A percentile compares a stretch with the other conserved stretches of the same genome.
Conservation (phyloP, 2,329 filamentous ascomycete genomes). For the Fusarium sp. region DNA sequence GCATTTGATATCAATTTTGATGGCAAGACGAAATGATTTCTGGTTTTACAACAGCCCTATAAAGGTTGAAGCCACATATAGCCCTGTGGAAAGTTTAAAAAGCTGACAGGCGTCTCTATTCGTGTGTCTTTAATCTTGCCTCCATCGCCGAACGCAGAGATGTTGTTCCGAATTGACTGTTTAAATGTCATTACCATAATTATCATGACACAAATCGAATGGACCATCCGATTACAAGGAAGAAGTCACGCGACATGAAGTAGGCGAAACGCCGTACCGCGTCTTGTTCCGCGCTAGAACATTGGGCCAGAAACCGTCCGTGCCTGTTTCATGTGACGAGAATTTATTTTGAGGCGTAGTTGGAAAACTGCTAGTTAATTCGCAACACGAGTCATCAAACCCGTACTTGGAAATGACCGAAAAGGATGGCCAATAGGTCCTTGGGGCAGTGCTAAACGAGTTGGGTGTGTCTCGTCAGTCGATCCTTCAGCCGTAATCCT, state of each 20-base stretch:
- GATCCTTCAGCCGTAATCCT: neutral
- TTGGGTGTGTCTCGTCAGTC: neutral
- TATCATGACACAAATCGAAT: neutral
- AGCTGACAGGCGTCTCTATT: neutral
- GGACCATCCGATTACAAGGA: neutral
- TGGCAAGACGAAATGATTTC: neutral
- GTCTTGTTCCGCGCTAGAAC: neutral
- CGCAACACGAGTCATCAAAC: neutral
- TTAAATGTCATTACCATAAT: neutral
- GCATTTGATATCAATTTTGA: too few relatives aligned
- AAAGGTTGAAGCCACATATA: neutral
- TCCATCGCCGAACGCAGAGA: neutral
- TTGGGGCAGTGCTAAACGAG: neutral
- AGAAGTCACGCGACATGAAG: neutral
- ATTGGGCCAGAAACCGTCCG: neutral
- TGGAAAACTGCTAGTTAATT: neutral
- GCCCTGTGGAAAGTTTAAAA: neutral
- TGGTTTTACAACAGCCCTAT: neutral
- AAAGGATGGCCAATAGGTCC: neutral
- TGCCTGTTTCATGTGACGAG: neutral
- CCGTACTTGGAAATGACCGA: slow-evolving; percentile 18
- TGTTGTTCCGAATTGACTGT: neutral
- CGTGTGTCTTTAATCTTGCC: neutral
- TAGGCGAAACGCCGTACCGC: neutral
- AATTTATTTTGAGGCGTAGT: neutral